Base-by-base conservation (phyloP, 2,329 filamentous ascomycete species). In the Lecanicillium sp. region DNA sequence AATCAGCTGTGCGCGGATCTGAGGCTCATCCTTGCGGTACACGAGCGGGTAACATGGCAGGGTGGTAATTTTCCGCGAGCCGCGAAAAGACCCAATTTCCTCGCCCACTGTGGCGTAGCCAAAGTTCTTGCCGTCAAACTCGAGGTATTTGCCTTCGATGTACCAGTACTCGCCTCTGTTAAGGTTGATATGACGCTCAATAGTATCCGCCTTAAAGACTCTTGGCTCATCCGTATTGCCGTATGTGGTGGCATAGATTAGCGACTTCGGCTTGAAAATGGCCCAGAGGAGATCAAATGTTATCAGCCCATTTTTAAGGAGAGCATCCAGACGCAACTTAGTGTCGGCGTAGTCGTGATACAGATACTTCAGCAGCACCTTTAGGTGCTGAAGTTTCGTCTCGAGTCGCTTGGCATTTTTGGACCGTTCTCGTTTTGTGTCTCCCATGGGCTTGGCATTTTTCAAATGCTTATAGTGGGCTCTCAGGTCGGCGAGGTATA, bases 211-310 rank as follows among this genome's bases (percentile, higher is more conserved):
- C 56, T 85, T 88, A 71, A 94, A 90, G 9, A 84, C 83, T 13
- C 86, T 77, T 2, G 87, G 84, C 50, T 92, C 81, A 29, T 90
- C 84, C 12, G 71, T 64, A 27, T 77, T 79, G 3, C 84, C 84
- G 46, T 94, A 94, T 0, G 85, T 90, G 0, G 78, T 76, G 0
- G 82, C 78, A 55, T 83, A 90, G 1, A 79, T 82, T 15, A 94
- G 74, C 0, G 85, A 87, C 50, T 87, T 85, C 0, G 88, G 88
- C 53, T 92, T 94, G 73, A 84, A 94, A 4, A 95, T 64, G 0
- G 87, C 87, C 88, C 88, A 94, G 1, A 94, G 66, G 3, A 94
- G 71, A 41, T 95, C 87, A 49, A 89, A 95, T 0, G 87, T 94
- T 55, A 94, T 94, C 32, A 87, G 79, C 8, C 87, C 86, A 22